phyloP scores from a whole-genome alignment of 306 rosid genomes.

The Potentilla sterilis region DNA sequence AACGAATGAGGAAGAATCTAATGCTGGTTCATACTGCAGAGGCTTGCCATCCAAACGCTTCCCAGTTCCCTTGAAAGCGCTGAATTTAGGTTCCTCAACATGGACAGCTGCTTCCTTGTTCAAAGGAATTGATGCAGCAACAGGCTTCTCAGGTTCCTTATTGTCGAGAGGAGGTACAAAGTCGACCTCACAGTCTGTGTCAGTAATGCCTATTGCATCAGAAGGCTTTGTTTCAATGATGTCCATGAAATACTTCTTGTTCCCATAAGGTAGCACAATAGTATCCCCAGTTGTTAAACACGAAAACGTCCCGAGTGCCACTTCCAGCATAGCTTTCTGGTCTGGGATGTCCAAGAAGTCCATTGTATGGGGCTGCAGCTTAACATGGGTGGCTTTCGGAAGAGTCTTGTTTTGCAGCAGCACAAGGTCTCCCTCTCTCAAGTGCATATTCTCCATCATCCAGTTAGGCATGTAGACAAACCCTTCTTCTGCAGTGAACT shows the following conservation, averaged over 20 bases:
- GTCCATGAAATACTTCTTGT: not conserved
- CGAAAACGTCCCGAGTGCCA: not conserved
- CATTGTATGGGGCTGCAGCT: slow-evolving; percentile 13
- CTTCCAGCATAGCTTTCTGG: slow-evolving; percentile 19
- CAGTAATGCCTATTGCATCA: slow-evolving; percentile 10
- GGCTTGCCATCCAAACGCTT: slow-evolving; percentile 14
- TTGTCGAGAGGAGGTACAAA: slow-evolving; percentile 19
- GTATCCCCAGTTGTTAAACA: slow-evolving; percentile 28
- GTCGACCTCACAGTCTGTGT: slow-evolving; percentile 24
- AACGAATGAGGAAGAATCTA: not conserved
- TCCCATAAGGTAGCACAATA: not conserved
- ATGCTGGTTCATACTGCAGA: not conserved
- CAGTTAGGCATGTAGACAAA: slow-evolving; percentile 5
- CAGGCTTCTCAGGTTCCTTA: not conserved
- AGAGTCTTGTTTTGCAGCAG: slow-evolving; percentile 2
- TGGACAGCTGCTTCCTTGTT: not conserved
- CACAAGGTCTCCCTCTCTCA: not conserved
- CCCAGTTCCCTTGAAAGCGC: not conserved
- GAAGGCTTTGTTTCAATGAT: slow-evolving; percentile 14
- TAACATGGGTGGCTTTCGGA: slow-evolving; percentile 10
- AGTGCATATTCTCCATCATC: slow-evolving; percentile 20
- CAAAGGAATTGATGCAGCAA: not conserved
- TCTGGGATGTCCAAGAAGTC: slow-evolving; percentile 12
- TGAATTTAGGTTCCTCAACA: slow-evolving; percentile 9
- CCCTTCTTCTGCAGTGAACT: slow-evolving; percentile 25